Percentiles rank a stretch among this genome's conserved stretches.
Conservation (phyloP, 2,329 filamentous ascomycete genomes). For the Aspergillus pseudoglaucus region DNA sequence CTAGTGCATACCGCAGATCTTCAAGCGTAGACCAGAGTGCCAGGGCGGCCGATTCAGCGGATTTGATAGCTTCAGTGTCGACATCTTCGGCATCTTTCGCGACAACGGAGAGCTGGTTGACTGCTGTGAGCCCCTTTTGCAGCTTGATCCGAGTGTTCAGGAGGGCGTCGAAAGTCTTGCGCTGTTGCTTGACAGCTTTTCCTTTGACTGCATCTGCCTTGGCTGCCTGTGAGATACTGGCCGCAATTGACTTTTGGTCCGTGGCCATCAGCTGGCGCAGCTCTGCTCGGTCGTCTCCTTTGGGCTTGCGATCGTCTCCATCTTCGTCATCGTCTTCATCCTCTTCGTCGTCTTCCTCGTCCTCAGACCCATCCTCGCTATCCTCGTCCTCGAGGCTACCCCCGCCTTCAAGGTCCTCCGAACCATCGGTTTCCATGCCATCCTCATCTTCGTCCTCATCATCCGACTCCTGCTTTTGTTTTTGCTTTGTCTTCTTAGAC, state of each 20-base stretch:
- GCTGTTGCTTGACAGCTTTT: constrained; percentile 75
- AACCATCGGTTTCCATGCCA: constrained; percentile 15
- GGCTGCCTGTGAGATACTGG: constrained; percentile 59
- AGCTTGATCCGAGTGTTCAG: constrained; percentile 86
- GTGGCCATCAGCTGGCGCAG: constrained; percentile 62
- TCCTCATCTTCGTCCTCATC: constrained; percentile 23
- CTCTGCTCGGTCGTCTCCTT: constrained; percentile 46
- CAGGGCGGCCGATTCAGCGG: constrained; percentile 78
- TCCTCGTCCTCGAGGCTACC: constrained; percentile 23
- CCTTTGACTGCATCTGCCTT: constrained; percentile 80
- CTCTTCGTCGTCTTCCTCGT: constrained; percentile 16
- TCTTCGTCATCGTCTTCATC: constrained; percentile 24
- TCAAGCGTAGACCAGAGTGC: constrained; percentile 70
- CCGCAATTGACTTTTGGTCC: constrained; percentile 60
- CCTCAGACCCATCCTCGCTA: constrained; percentile 16
- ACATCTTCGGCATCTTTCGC: constrained; percentile 31
- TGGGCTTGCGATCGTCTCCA: constrained; percentile 25
- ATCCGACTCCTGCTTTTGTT: constrained; percentile 15
- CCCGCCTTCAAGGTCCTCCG: constrained; percentile 20
- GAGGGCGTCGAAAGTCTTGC: constrained; percentile 77
- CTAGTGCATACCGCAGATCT: constrained; percentile 35
- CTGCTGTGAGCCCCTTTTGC: constrained; percentile 79
- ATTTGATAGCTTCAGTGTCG: constrained; percentile 52
- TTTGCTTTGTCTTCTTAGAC: constrained; percentile 11
- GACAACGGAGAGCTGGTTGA: constrained; percentile 62